phyloP scores from a whole-genome alignment of 352 stramenopile genomes.

The Phytopythium delawarense region DNA sequence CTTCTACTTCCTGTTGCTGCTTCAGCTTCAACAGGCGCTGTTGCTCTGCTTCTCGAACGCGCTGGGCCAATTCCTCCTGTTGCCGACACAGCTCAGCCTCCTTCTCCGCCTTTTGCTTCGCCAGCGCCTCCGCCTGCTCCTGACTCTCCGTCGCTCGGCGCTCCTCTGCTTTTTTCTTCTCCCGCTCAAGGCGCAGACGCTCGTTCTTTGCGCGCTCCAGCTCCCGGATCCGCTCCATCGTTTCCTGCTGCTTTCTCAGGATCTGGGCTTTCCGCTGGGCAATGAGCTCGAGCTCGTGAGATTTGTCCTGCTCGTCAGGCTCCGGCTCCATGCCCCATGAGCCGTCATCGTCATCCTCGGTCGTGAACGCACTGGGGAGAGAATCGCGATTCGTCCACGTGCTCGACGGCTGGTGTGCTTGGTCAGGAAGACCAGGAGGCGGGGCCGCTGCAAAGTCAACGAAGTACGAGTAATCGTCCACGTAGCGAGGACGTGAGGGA shows the following conservation, averaged over 20 bases:
- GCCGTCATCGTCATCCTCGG: not conserved
- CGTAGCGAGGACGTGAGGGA: conserved; percentile 40
- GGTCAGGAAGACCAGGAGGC: not conserved
- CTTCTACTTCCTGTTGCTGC: conserved; percentile 45
- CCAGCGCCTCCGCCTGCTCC: conserved; percentile 16
- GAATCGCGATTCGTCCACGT: not conserved
- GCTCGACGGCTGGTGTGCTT: not conserved
- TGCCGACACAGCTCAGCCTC: conserved; percentile 26
- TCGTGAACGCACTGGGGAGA: no score
- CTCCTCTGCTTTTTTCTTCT: conserved; percentile 26
- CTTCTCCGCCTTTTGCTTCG: conserved; percentile 26
- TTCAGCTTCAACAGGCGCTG: conserved; percentile 15
- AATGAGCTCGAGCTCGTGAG: conserved; percentile 53
- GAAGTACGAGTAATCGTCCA: conserved; percentile 77
- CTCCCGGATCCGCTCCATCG: conserved; percentile 44
- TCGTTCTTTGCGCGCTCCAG: conserved; percentile 49
- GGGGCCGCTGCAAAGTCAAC: conserved; percentile 26
- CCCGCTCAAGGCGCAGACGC: conserved; percentile 30
- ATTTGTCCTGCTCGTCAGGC: conserved; percentile 14
- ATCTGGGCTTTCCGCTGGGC: conserved; percentile 49
- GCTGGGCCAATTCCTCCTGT: conserved; percentile 28
- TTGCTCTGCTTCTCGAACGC: conserved; percentile 24
- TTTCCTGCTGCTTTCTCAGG: conserved; percentile 49
- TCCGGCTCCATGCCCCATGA: conserved; percentile 7
- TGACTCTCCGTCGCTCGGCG: conserved; percentile 17